Conservation (phyloP, 2,329 filamentous ascomycete genomes). For the Scortechinia acanthostroma region DNA sequence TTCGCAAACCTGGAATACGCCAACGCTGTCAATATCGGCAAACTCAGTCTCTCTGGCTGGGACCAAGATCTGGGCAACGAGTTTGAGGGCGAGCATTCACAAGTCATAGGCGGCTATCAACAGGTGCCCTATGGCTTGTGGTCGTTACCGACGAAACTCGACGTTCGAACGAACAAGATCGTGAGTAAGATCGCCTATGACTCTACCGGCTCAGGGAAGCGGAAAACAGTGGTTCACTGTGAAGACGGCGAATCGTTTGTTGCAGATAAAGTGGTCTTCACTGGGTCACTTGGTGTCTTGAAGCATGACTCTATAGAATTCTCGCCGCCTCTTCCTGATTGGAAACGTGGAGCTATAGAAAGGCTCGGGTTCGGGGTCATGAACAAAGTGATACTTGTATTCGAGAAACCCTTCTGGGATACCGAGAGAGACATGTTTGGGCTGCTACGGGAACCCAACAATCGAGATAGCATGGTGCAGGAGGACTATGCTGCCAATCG, state of each 20-base stretch:
- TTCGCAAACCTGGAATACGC: constrained; percentile 68
- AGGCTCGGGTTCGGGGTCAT: constrained; percentile 61
- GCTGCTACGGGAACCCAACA: constrained; percentile 48
- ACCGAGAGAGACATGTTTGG: constrained; percentile 63
- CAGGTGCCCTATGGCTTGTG: constrained; percentile 59
- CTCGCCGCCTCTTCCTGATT: constrained; percentile 53
- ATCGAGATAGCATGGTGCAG: constrained; percentile 41
- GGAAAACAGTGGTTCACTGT: constrained; percentile 39
- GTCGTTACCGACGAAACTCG: constrained; percentile 49
- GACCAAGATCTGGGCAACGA: constrained; percentile 68
- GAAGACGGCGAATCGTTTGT: constrained; percentile 50
- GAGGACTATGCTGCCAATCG: constrained; percentile 47
- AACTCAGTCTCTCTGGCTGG: constrained; percentile 59
- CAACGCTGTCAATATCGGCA: constrained; percentile 56
- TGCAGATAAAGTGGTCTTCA: constrained; percentile 57
- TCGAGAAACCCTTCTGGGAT: constrained; percentile 62
- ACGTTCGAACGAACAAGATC: constrained; percentile 50
- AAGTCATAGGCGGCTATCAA: constrained; percentile 61
- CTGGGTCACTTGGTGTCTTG: constrained; percentile 55
- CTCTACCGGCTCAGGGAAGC: constrained; percentile 20
- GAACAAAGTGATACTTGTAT: constrained; percentile 63
- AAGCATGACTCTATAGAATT: constrained; percentile 53
- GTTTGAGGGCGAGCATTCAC: constrained; percentile 60
- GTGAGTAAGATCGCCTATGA: constrained; percentile 48
- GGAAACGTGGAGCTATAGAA: constrained; percentile 56